Evolutionary conservation across 768 basidiomycete species (phyloP), one percentile per base, ranked within the genome.

Genomic region (Scleroderma citrinum): DNA sequence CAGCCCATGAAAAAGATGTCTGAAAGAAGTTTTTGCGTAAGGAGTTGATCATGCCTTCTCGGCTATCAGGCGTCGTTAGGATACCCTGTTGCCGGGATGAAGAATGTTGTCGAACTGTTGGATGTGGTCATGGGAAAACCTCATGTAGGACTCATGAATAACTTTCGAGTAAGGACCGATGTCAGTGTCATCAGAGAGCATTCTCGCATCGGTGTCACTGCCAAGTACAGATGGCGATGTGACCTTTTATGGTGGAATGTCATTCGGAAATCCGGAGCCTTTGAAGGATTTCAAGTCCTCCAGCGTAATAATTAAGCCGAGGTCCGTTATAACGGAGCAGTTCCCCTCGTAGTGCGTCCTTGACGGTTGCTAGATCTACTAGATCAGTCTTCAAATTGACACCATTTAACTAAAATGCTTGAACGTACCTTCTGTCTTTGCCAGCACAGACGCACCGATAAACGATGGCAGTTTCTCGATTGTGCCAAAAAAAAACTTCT

Each of bases 61-160:
- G 10, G 16, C 46, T n/a, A 47, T 35, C 4, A 24, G 36, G 10
- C 31, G 10, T 16, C 17, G 30, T 6, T 29, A 13, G 14, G 21
- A 7, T 14, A 14, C 24, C n/a, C 13, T 38, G 37, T 38, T 17
- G 2, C 24, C 24, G 8, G 34, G n/a, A 7, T 13, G 2, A 37
- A 47, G 34, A 12, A 47, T 47, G 37, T 26, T 10, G 7, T 38
- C 11, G 4, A 47, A 23, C 14, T 47, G 16, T 23, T 19, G 16
- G 29, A 47, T 47, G 12, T 37, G 31, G 2, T 3, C 23, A n/a
- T 47, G 32, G 12, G 36, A 21, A 38, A 37, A 38, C 16, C 14
- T n/a, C 46, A 47, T 47, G 46, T 47, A 47, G 35, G 35, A 14
- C 7, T 24, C 11, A 37, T 47, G 46, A 14, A 35, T 47, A 7